Evolutionary conservation across 73 alveolate species (phyloP).

Genomic region (Loxodes magnus): DNA sequence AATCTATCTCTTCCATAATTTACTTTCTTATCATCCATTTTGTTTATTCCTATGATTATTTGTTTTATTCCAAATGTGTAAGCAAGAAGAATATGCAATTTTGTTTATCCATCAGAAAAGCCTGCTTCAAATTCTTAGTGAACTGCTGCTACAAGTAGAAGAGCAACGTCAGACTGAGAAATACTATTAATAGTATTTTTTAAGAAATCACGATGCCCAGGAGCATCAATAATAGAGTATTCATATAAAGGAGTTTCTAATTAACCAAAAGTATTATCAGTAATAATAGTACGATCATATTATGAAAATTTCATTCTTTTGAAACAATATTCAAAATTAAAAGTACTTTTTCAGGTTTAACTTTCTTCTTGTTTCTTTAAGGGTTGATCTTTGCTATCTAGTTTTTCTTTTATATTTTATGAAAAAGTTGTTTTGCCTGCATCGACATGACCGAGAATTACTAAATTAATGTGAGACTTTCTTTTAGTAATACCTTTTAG

Average conservation of each 20-base stretch:
- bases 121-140: slow-evolving; percentile 52
- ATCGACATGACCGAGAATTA: background rate
- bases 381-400: background rate
- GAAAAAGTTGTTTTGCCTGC: background rate
- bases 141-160: slow-evolving; percentile 52
- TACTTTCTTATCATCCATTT: slow-evolving; percentile 58
- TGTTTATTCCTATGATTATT: slow-evolving; percentile 52
- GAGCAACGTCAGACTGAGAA: slow-evolving; percentile 58
- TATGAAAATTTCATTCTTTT: slow-evolving; percentile 12
- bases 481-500: too few relatives aligned
- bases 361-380: background rate
- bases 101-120: slow-evolving; percentile 26
- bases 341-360: background rate
- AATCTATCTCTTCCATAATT: slow-evolving; percentile 42
- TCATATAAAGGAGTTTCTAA: slow-evolving; percentile 28
- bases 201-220: slow-evolving; percentile 47
- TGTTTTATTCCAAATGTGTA: slow-evolving; percentile 72
- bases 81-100: slow-evolving; percentile 64
- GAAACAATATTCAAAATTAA: background rate
- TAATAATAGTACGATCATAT: slow-evolving; percentile 48
- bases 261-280: slow-evolving; percentile 13
- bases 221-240: slow-evolving; percentile 55
- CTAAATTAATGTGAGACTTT: background rate
- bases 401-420: background rate
- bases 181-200: slow-evolving; percentile 26